These are phyloP conservation scores for Talaromyces marneffei DNA, from an alignment of 2,329 filamentous ascomycete species.

Conservation along the genomic window DNA sequence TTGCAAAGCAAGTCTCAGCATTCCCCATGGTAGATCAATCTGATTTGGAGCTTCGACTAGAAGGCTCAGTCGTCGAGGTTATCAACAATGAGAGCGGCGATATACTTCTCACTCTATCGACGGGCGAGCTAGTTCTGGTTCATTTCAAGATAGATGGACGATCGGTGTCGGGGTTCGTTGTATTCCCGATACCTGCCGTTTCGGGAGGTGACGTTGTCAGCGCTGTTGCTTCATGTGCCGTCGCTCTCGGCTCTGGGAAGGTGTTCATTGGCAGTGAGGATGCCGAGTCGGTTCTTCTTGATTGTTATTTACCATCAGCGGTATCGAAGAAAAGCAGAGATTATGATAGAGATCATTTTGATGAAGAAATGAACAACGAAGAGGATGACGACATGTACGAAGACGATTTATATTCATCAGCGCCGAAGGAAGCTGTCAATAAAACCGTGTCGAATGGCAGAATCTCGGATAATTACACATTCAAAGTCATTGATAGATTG, in stretches of 20 bases:
- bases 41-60: slow-evolving; percentile 69
- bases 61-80: slow-evolving; percentile 71
- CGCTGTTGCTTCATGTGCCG: slow-evolving; percentile 62
- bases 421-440: slow-evolving; percentile 20
- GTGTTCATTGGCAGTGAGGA: slow-evolving; percentile 84
- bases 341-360: slow-evolving; percentile 47
- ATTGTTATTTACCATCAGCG: slow-evolving; percentile 65
- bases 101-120: slow-evolving; percentile 72
- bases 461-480: slow-evolving; percentile 55
- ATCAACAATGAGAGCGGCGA: slow-evolving; percentile 73
- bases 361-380: slow-evolving; percentile 40
- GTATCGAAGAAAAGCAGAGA: slow-evolving; percentile 56
- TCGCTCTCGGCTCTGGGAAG: slow-evolving; percentile 59
- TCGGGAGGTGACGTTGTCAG: slow-evolving; percentile 59
- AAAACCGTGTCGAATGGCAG: slow-evolving; percentile 19
- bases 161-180: slow-evolving; percentile 78
- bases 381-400: slow-evolving; percentile 54
- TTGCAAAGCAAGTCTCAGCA: slow-evolving; percentile 73
- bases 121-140: slow-evolving; percentile 68
- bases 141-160: slow-evolving; percentile 84
- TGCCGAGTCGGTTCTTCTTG: slow-evolving; percentile 72
- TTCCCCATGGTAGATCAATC: slow-evolving; percentile 86
- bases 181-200: slow-evolving; percentile 60
- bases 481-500: slow-evolving; percentile 71
- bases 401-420: slow-evolving; percentile 45